Evolutionary conservation across 1,139 yeast genomes (phyloP).

Genomic region (Diutina rugosa): DNA sequence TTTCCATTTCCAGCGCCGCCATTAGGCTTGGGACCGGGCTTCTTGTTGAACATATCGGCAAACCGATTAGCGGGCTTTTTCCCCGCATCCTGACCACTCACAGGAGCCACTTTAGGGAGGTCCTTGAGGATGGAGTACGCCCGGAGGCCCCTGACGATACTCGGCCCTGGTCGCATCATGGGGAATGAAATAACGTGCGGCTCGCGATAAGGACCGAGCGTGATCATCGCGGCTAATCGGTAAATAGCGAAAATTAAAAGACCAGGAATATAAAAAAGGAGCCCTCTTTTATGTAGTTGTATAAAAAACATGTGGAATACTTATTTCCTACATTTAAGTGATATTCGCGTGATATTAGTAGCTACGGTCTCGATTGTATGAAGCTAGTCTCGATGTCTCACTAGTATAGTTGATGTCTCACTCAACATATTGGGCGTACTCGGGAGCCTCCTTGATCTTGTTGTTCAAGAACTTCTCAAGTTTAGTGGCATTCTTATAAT

Average conservation of each 20-base stretch:
- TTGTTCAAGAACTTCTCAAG: conserved; percentile 76
- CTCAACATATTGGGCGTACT: conserved; percentile 37
- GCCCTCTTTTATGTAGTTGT: too few relatives aligned
- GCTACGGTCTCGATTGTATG: too few relatives aligned
- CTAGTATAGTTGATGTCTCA: too few relatives aligned
- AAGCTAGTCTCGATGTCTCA: too few relatives aligned
- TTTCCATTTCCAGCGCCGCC: background rate
- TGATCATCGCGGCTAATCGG: background rate
- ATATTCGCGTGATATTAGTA: too few relatives aligned
- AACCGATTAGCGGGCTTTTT: background rate
- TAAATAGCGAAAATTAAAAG: too few relatives aligned
- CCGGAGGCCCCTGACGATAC: background rate
- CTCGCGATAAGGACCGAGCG: background rate
- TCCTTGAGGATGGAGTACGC: background rate
- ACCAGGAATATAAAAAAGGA: too few relatives aligned
- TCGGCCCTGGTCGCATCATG: background rate
- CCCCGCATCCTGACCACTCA: background rate
- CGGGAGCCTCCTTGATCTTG: conserved; percentile 75
- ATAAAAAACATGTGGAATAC: too few relatives aligned
- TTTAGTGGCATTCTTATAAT: conserved; percentile 82
- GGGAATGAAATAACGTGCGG: background rate
- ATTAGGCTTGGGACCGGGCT: background rate
- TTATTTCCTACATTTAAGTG: too few relatives aligned
- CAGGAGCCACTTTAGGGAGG: background rate
- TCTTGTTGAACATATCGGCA: background rate